Evolutionary conservation across 2,329 filamentous ascomycete species (phyloP), one percentile per base, ranked within the genome.

Genomic region (Colletotrichum brevisporum): DNA sequence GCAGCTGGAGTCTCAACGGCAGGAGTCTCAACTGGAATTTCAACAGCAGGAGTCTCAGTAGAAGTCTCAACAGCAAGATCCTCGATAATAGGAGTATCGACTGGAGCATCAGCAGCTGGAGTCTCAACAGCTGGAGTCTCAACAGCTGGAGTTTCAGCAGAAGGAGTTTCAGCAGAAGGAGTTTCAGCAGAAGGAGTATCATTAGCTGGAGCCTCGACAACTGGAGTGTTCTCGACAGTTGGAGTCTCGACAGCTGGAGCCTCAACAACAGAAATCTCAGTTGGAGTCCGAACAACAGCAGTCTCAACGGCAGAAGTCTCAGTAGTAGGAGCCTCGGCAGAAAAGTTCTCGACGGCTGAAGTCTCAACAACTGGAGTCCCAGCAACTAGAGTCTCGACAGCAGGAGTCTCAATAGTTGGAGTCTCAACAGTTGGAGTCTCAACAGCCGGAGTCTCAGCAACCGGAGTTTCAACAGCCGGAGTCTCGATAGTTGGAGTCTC

Each of bases 171-270:
- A 18, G 36, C 41, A 10, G 31, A 2, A n/a, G 31, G 15, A n/a
- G 24, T 63, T 13, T 24, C 50, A 27, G 13, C 36, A 54, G n/a
- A 15, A n/a, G 50, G 50, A 62, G 39, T 62, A 36, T 62, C 59
- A 54, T 45, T 13, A 15, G 16, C 31, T 27, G 39, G 24, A 63
- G 48, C n/a, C 12, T 39, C 27, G n/a, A 13, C 24, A 6, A 18
- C 2, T n/a, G 27, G 5, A n/a, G 27, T 54, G 1, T 47, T 57
- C 61, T 63, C 52, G 24, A 52, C 45, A 18, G 56, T 64, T 39
- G 52, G 18, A 26, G 18, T 39, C 16, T 58, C 39, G 26, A 47
- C 48, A 13, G 13, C 10, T 6, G 45, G 10, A 48, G 24, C n/a
- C 48, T 61, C 47, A 52, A 63, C 21, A 8, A 27, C 12, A 41